Base-by-base conservation (phyloP, 805 yeast genomes). In the Yarrowia yakushimensis region DNA sequence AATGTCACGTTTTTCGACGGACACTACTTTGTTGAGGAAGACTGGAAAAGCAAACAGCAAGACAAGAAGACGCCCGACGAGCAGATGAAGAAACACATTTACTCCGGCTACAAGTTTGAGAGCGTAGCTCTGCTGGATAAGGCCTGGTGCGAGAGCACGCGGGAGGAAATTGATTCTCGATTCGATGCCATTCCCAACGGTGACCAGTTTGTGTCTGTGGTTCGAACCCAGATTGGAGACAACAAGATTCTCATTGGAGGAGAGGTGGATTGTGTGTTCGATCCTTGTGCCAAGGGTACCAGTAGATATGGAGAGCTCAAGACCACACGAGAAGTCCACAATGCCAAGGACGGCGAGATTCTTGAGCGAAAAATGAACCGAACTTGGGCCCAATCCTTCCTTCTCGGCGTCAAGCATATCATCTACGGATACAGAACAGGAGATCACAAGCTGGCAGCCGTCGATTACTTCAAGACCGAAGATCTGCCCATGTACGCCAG, bases 301-400 rank as follows among this genome's bases (percentile, higher is more conserved):
- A 50, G 33, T 12, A 96, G 90, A 73, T 94, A 94, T 71, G 86
- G 86, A 8, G 97, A 94, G 72, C 77, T 94, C 66, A 93, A 92
- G 70, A 89, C 97, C 1, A 76, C 87, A 1, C 77, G 81, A 45
- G 76, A 79, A 6, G 78, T 93, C 0, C 78, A 76, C 22, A 77
- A 81, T 18, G 82, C 84, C 5, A 78, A 80, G 15, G 86, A 86
- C 37, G 84, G 87, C 15, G 78, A 78, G 37, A 79, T 71, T 18
- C 90, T 93, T 70, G 97, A 93, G 70, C 80, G 79, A 62, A 91
- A 90, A 73, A 76, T 94, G 46, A 83, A 87, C 71, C 82, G 78
- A 65, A 81, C 96, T 0, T 94, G 99, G 99, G 90, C 96, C 2
- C 98, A 91, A 76, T 87, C 96, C 66, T 94, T 91, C 72, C 77